Evolutionary conservation across 148 eudicot species (phyloP).

Genomic region (Beta vulgaris): DNA sequence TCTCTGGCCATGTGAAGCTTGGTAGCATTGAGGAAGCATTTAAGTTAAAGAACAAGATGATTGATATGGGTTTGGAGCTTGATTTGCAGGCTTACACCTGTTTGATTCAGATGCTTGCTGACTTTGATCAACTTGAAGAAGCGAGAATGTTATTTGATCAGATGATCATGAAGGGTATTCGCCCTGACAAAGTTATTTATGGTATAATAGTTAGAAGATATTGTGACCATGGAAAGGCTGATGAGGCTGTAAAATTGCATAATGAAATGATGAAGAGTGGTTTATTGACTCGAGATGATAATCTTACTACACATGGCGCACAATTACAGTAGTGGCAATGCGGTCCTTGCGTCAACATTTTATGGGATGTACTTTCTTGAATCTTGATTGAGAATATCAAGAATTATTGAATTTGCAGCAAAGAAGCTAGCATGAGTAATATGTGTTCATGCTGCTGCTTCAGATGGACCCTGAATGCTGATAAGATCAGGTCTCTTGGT

Average conservation of each 20-base stretch:
- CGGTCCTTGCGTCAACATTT: constrained; percentile 1
- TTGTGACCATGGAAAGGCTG: constrained; percentile 51
- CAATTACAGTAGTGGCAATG: constrained; percentile 15
- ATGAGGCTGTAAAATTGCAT: constrained; percentile 70
- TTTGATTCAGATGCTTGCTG: constrained; percentile 67
- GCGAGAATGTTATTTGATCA: constrained; percentile 66
- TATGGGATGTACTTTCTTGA: not conserved
- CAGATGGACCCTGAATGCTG: constrained; percentile 3
- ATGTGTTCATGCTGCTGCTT: not conserved
- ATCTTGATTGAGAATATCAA: constrained; percentile 16
- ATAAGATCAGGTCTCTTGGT: not conserved
- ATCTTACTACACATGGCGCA: constrained; percentile 27
- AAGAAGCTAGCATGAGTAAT: not conserved
- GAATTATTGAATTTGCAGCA: constrained; percentile 4
- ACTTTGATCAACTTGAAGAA: constrained; percentile 44
- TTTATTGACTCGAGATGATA: constrained; percentile 28
- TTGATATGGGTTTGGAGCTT: constrained; percentile 58
- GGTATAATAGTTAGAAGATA: constrained; percentile 59
- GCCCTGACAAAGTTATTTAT: constrained; percentile 75
- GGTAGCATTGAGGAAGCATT: constrained; percentile 75
- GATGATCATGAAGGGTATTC: constrained; percentile 69
- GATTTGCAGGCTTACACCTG: constrained; percentile 79
- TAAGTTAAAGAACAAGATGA: constrained; percentile 49
- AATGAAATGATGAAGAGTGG: constrained; percentile 65
- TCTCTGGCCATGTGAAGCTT: constrained; percentile 68